Percentiles rank a stretch among this genome's conserved stretches.
phyloP scores from a whole-genome alignment of 345 rosid species.

The Psidium friedrichsthalianum region DNA sequence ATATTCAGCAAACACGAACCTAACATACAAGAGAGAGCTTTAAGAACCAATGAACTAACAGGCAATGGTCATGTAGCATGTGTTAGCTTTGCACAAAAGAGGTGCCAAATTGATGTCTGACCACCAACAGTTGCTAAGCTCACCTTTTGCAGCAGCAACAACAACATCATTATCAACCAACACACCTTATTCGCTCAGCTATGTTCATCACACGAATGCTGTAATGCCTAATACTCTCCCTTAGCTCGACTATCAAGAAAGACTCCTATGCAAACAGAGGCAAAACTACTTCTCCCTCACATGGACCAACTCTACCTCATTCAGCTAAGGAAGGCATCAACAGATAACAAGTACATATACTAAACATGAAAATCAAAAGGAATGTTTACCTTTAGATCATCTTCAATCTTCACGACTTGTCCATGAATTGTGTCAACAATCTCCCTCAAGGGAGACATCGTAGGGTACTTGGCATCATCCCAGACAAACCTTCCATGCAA shows the following conservation, averaged over 20 bases:
- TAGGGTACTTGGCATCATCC: constrained; percentile 97
- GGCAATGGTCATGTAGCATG: not conserved
- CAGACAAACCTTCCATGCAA: constrained; percentile 64
- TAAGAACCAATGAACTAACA: not conserved
- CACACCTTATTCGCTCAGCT: not conserved
- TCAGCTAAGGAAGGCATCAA: not conserved
- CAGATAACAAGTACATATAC: not conserved
- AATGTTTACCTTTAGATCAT: constrained; percentile 88
- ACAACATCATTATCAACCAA: not conserved
- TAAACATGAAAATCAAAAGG: not conserved
- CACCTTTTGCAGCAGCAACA: not conserved
- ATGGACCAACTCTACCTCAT: not conserved
- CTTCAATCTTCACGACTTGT: constrained; percentile 88
- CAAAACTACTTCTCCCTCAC: not conserved
- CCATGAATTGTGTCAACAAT: constrained; percentile 70
- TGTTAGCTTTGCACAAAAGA: not conserved
- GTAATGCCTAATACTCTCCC: not conserved
- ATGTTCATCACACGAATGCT: not conserved
- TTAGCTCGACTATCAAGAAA: not conserved
- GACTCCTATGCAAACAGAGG: not conserved
- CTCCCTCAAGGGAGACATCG: constrained; percentile 86
- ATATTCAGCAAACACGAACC: constrained; percentile 96
- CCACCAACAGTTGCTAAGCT: not conserved
- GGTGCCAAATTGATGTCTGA: not conserved
- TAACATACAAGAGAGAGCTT: constrained; percentile 14